Evolutionary conservation across 768 basidiomycete species (phyloP).

Genomic region (Macrocybe gigantea): DNA sequence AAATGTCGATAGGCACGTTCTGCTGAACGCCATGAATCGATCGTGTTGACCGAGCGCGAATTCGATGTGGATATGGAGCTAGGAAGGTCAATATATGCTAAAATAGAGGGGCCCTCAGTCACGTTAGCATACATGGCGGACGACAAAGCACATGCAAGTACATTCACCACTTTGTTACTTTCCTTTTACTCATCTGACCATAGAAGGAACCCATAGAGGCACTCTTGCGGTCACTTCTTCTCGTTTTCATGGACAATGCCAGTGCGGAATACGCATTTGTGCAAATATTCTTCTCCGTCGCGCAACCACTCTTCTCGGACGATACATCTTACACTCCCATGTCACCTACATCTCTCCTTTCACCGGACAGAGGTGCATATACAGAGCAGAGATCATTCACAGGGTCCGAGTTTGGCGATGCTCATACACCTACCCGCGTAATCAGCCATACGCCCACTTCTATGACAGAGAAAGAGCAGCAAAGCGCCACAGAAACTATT

Average conservation of each 20-base stretch:
- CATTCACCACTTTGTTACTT: neutral
- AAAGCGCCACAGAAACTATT: slow-evolving; percentile 50
- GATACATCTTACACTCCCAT: slow-evolving; percentile 29
- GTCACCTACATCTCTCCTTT: slow-evolving; percentile 33
- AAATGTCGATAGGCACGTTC: slow-evolving; percentile 47
- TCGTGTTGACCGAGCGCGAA: slow-evolving; percentile 44
- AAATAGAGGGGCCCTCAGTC: slow-evolving; percentile 75
- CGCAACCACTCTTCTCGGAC: slow-evolving; percentile 21
- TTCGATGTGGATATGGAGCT: slow-evolving; percentile 36
- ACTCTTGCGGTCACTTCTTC: slow-evolving; percentile 74
- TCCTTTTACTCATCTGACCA: slow-evolving; percentile 1
- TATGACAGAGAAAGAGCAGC: slow-evolving; percentile 51
- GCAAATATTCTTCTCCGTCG: slow-evolving; percentile 69
- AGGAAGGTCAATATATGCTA: slow-evolving; percentile 59
- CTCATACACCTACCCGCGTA: slow-evolving; percentile 23
- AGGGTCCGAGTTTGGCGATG: slow-evolving; percentile 48
- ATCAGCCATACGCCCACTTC: slow-evolving; percentile 26
- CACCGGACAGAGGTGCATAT: slow-evolving; percentile 36
- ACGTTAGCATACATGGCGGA: slow-evolving; percentile 87
- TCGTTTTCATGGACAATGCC: slow-evolving; percentile 94
- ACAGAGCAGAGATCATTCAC: slow-evolving; percentile 35
- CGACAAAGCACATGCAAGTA: slow-evolving; percentile 76
- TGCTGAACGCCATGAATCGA: slow-evolving; percentile 62
- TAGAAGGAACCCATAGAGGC: slow-evolving; percentile 84
- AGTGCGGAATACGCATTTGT: slow-evolving; percentile 90